Base-by-base conservation (phyloP, 192 early-diverging fungal genomes). In the Linnemannia hyalina region DNA sequence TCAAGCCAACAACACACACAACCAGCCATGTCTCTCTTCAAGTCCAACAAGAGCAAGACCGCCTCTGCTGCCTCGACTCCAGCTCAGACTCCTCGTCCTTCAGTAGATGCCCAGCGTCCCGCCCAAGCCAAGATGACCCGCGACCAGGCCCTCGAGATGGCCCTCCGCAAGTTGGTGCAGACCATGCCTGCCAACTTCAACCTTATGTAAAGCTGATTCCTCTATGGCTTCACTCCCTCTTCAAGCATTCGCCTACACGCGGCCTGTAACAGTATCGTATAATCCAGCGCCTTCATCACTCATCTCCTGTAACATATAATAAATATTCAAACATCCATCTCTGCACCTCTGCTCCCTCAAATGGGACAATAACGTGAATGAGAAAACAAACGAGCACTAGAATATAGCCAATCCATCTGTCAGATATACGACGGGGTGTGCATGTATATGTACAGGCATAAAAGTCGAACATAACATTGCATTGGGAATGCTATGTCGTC, bases 11-110 rank as follows among this genome's bases (percentile, higher is more conserved):
- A 49, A 47, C 73, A 38, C 57, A 42, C 22, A 15, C 55, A 9
- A n/a, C 29, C 36, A 57, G 20, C 41, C 29, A 76, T 76, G 52
- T 55, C 23, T 1, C 40, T 76, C 57, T 63, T 76, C 57, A 78
- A 78, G 77, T 78, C 77, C 69, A 41, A 35, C 46, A 71, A 78
- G 77, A 78, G 72, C 68, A 78, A 71, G 69, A 38, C 68, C 52
- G 49, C 69, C 69, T 54, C 68, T 38, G 69, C 69, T 29, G 77
- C 49, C 35, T 4, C 69, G 11, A 71, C 68, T 3, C 68, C 68
- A 10, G 47, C 46, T 42, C 77, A 78, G 69, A 78, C 68, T 26
- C 77, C 77, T 60, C 77, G 69, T 18, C 8, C 26, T 35, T 71
- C 77, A 9, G 29, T 71, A 23, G 22, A 78, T n/a, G 55, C 55